Base-by-base conservation (phyloP, 768 basidiomycete genomes). In the Suillus weaverae region DNA sequence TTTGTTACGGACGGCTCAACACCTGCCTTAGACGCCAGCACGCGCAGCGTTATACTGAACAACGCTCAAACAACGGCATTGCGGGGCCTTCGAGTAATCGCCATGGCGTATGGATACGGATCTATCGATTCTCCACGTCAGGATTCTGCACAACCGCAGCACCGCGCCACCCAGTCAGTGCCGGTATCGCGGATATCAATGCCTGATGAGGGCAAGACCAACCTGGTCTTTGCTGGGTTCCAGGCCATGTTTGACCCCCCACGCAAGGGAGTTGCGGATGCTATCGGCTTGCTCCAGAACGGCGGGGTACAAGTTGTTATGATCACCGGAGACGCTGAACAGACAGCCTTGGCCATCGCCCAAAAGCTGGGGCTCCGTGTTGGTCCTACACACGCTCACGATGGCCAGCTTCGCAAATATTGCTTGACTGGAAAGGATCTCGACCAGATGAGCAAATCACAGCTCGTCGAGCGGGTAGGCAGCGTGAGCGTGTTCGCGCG, bases 241-340 rank as follows among this genome's bases (percentile, higher is more conserved):
- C 90, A 93, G 73, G 95, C 93, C 13, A 99, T 98, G 95, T 80
- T 91, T 62, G 97, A 99, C 76, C 97, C 97, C 8, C 97, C 97
- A 1, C 83, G 96, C 54, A 90, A 90, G 70, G 97, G 95, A 35
- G 95, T 98, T n/a, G 89, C 92, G 4, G 92, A 94, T 70, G 89
- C 97, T 22, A 90, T 99, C 67, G 83, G 82, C 44, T 79, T 91
- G 35, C 80, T 98, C 41, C 92, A 95, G 71, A 78, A 81, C 33
- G 95, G 92, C 32, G 94, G 95, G 5, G 91, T 99, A 57, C 94
- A 96, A 71, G 89, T 98, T n/a, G 90, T 98, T 51, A 98, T 99
- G 96, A 97, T 98, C 73, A 98, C 97, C 0, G 96, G 96, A 5
- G 96, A 99, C 71, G 89, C 95, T 41, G 94, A 95, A 76, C 84